phyloP scores from a whole-genome alignment of 2,329 filamentous ascomycete genomes.

The Aspergillus melleus region DNA sequence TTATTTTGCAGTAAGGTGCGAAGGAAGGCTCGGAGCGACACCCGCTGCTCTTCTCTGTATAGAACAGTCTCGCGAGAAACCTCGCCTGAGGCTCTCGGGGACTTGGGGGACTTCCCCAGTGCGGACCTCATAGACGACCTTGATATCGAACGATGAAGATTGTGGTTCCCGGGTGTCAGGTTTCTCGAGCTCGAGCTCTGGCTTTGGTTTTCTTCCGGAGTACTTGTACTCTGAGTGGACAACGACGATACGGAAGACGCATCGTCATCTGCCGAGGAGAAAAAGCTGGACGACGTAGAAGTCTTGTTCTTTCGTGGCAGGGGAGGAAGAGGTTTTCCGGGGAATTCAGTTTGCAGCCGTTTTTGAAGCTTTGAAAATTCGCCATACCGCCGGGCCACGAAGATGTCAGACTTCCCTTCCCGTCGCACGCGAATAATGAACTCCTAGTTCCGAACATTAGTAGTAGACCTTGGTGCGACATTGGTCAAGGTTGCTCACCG shows the following conservation, averaged over 20 bases:
- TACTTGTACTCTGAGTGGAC: constrained; percentile 65
- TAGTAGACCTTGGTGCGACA: background rate
- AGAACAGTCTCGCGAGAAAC: constrained; percentile 55
- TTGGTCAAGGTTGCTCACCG: constrained; percentile 55
- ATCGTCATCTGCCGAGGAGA: constrained; percentile 65
- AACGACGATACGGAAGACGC: constrained; percentile 78
- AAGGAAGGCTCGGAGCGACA: constrained; percentile 89
- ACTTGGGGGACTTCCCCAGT: constrained; percentile 24
- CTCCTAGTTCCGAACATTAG: constrained; percentile 57
- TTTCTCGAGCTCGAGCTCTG: constrained; percentile 33
- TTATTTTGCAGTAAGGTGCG: constrained; percentile 81
- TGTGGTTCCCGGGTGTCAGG: constrained; percentile 29
- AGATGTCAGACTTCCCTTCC: constrained; percentile 71
- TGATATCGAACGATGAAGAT: constrained; percentile 28
- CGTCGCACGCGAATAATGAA: constrained; percentile 86
- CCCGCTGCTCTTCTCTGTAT: constrained; percentile 84
- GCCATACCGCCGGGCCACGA: constrained; percentile 81
- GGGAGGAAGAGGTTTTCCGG: constrained; percentile 83
- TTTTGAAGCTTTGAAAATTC: constrained; percentile 83
- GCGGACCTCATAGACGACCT: constrained; percentile 28
- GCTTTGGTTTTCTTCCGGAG: constrained; percentile 37
- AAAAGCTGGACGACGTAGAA: constrained; percentile 62
- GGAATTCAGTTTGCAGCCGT: constrained; percentile 76
- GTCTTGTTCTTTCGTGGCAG: constrained; percentile 92
- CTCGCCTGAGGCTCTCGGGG: constrained; percentile 45